phyloP scores from a whole-genome alignment of 2,329 filamentous ascomycete species.

The Xylaria sp. region DNA sequence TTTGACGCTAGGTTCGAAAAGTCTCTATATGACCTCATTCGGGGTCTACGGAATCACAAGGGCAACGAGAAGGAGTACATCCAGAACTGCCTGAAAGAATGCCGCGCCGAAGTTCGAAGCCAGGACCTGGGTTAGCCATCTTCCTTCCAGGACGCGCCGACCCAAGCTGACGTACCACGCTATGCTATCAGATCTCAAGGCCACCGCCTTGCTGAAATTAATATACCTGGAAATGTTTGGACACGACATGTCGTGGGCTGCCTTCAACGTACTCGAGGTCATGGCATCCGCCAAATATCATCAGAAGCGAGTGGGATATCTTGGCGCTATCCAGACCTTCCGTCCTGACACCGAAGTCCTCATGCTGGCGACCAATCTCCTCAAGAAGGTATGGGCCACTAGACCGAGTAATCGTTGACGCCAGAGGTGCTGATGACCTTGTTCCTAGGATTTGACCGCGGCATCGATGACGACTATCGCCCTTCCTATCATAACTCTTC shows the following conservation, averaged over 20 bases:
- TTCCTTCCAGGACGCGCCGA: slow-evolving; percentile 2
- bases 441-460: slow-evolving; percentile 69
- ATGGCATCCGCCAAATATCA: slow-evolving; percentile 96
- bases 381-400: slow-evolving; percentile 74
- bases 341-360: slow-evolving; percentile 93
- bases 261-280: slow-evolving; percentile 97
- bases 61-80: slow-evolving; percentile 95
- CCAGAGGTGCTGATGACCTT: slow-evolving; percentile 9
- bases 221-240: slow-evolving; percentile 99
- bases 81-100: slow-evolving; percentile 91
- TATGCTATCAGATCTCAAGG: slow-evolving; percentile 75
- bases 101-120: slow-evolving; percentile 85
- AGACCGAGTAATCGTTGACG: background rate
- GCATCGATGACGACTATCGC: slow-evolving; percentile 76
- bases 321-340: slow-evolving; percentile 95
- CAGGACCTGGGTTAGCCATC: slow-evolving; percentile 80
- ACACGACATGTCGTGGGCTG: slow-evolving; percentile 99
- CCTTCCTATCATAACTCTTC: slow-evolving; percentile 85
- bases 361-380: slow-evolving; percentile 93
- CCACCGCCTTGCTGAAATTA: slow-evolving; percentile 91
- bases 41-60: slow-evolving; percentile 93
- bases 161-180: slow-evolving; percentile 21
- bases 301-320: slow-evolving; percentile 93
- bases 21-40: slow-evolving; percentile 97
- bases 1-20: slow-evolving; percentile 83